Evolutionary conservation across 2,329 filamentous ascomycete species (phyloP).

Genomic region (Xylariaceae sp.): DNA sequence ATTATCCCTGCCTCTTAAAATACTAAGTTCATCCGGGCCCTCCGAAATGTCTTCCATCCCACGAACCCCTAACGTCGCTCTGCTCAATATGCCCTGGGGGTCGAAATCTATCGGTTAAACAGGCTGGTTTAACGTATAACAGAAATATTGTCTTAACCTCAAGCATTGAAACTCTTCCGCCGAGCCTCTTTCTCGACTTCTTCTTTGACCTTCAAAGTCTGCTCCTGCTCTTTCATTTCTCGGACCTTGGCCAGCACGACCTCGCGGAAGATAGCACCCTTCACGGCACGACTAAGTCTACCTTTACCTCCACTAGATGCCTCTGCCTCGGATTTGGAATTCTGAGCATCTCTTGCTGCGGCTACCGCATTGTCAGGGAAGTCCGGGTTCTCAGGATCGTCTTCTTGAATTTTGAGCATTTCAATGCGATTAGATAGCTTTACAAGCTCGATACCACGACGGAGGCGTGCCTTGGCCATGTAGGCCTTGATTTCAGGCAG

Average conservation of each 20-base stretch:
- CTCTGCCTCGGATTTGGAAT: slow-evolving; percentile 39
- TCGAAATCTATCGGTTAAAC: not conserved
- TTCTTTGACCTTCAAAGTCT: slow-evolving; percentile 71
- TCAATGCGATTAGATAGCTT: slow-evolving; percentile 96
- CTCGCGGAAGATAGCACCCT: slow-evolving; percentile 85
- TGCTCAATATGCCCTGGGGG: not conserved
- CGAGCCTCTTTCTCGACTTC: slow-evolving; percentile 58
- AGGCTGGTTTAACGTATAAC: no score
- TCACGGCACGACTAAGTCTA: slow-evolving; percentile 56
- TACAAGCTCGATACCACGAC: slow-evolving; percentile 92
- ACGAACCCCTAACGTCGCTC: not conserved
- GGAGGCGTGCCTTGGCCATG: slow-evolving; percentile 88
- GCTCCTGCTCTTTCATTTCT: slow-evolving; percentile 87
- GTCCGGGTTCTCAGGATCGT: slow-evolving; percentile 76
- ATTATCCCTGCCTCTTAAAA: not conserved
- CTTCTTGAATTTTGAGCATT: slow-evolving; percentile 89
- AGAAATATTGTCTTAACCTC: no score
- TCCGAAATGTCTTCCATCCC: not conserved
- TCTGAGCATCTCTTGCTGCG: slow-evolving; percentile 55
- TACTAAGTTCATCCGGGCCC: not conserved
- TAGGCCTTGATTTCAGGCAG: slow-evolving; percentile 95
- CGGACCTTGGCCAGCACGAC: slow-evolving; percentile 92
- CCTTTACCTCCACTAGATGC: slow-evolving; percentile 49
- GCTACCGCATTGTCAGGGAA: slow-evolving; percentile 68
- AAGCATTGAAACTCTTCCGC: slow-evolving; percentile 42